phyloP scores from a whole-genome alignment of 805 yeast genomes.

The Teunomyces panamensis region DNA sequence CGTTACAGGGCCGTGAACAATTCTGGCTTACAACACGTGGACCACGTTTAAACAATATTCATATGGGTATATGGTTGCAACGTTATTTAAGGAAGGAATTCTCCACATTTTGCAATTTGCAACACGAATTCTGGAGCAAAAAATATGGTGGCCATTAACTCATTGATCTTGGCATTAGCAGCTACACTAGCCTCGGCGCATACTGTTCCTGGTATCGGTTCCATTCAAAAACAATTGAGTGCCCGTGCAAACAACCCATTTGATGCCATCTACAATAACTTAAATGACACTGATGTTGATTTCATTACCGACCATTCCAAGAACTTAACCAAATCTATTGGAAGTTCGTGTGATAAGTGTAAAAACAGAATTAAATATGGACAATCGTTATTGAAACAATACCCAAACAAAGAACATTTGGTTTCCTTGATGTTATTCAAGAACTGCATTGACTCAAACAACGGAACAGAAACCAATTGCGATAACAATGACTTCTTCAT shows the following conservation, averaged over 20 bases:
- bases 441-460: slow-evolving; percentile 29
- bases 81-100: background rate
- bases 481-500: slow-evolving; percentile 37
- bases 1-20: background rate
- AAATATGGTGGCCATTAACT: background rate
- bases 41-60: background rate
- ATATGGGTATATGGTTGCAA: background rate
- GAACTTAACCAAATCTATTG: slow-evolving; percentile 27
- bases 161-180: background rate
- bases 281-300: slow-evolving; percentile 25
- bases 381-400: slow-evolving; percentile 19
- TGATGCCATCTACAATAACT: slow-evolving; percentile 23
- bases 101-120: background rate
- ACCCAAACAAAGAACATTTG: slow-evolving; percentile 34
- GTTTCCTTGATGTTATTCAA: slow-evolving; percentile 34
- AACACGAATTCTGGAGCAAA: background rate
- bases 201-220: slow-evolving; percentile 24
- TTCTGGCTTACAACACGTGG: background rate
- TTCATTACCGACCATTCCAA: slow-evolving; percentile 26
- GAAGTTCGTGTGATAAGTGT: slow-evolving; percentile 34
- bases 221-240: slow-evolving; percentile 20
- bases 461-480: slow-evolving; percentile 29
- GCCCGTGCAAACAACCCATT: slow-evolving; percentile 21
- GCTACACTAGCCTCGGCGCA: slow-evolving; percentile 11
- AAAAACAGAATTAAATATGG: slow-evolving; percentile 34